These are phyloP conservation scores for Penicillium argentinense DNA, from an alignment of 495 filamentous ascomycete genomes.

Conservation along the genomic window DNA sequence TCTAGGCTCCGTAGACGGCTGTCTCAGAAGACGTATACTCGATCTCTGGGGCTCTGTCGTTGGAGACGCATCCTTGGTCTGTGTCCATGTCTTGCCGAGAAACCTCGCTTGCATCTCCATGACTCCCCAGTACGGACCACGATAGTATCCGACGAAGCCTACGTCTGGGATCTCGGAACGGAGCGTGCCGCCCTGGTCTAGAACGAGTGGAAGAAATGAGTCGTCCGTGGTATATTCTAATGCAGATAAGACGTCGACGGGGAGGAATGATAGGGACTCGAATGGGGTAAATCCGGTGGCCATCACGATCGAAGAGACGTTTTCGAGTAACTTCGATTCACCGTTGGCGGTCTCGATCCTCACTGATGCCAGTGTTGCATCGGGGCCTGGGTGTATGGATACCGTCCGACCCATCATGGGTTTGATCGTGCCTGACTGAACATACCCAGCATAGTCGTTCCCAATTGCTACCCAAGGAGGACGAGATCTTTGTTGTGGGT, in stretches of 20 bases:
- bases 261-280: constrained; percentile 59
- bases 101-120: constrained; percentile 85
- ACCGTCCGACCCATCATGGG: constrained; percentile 33
- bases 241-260: constrained; percentile 49
- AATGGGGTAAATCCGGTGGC: constrained; percentile 75
- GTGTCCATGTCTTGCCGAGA: constrained; percentile 48
- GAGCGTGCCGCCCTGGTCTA: constrained; percentile 65
- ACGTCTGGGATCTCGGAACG: constrained; percentile 60
- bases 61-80: neutral
- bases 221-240: constrained; percentile 57
- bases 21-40: constrained; percentile 25
- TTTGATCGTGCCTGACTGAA: constrained; percentile 61
- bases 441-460: constrained; percentile 70
- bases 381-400: constrained; percentile 18
- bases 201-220: constrained; percentile 62
- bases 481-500: constrained; percentile 25
- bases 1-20: constrained; percentile 28
- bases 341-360: constrained; percentile 35
- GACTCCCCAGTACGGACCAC: constrained; percentile 81
- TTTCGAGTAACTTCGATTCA: constrained; percentile 32
- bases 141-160: constrained; percentile 84
- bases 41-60: constrained; percentile 22
- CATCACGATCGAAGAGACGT: constrained; percentile 66
- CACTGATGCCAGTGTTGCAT: constrained; percentile 25
- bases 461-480: constrained; percentile 67